Evolutionary conservation across 176 grass and related monocot species (phyloP).

Genomic region (Tillandsia leiboldiana): DNA sequence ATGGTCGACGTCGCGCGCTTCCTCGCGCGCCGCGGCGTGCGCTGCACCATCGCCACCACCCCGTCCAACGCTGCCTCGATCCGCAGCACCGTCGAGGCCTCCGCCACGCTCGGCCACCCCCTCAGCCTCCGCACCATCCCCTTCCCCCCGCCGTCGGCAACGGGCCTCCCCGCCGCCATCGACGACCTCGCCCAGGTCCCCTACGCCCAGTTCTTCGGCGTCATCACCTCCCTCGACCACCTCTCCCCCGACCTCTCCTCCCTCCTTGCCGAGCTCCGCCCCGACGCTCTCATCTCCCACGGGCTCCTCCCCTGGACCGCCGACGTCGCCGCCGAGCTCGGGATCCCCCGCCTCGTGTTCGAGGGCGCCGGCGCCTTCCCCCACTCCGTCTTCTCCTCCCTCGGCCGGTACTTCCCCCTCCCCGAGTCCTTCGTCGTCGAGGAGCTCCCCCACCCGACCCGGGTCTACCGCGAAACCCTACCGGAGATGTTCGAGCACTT

Average conservation of each 20-base stretch:
- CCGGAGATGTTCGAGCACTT: not conserved
- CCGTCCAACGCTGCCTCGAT: constrained; percentile 22
- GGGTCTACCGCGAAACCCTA: not conserved
- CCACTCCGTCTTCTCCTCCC: not conserved
- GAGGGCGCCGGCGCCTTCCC: not conserved
- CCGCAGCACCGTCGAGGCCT: constrained; percentile 12
- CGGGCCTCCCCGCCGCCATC: constrained; percentile 23
- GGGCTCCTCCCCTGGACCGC: not conserved
- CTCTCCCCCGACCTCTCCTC: not conserved
- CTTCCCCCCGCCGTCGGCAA: constrained; percentile 17
- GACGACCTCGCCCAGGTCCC: constrained; percentile 16
- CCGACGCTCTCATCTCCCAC: constrained; percentile 11
- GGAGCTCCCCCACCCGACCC: constrained; percentile 4
- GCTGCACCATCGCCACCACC: constrained; percentile 38
- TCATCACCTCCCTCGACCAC: not conserved
- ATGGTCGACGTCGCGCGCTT: constrained; percentile 25
- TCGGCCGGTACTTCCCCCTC: not conserved
- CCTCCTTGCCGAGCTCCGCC: constrained; percentile 1
- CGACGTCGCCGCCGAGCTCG: not conserved
- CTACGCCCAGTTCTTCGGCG: not conserved
- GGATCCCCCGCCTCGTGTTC: constrained; percentile 17
- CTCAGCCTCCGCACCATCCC: constrained; percentile 37
- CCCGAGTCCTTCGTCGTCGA: constrained; percentile 1
- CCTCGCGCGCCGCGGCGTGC: constrained; percentile 25
- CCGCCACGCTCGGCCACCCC: not conserved